Base-by-base conservation (phyloP, 306 rosid species). In the Fragaria ananassa region DNA sequence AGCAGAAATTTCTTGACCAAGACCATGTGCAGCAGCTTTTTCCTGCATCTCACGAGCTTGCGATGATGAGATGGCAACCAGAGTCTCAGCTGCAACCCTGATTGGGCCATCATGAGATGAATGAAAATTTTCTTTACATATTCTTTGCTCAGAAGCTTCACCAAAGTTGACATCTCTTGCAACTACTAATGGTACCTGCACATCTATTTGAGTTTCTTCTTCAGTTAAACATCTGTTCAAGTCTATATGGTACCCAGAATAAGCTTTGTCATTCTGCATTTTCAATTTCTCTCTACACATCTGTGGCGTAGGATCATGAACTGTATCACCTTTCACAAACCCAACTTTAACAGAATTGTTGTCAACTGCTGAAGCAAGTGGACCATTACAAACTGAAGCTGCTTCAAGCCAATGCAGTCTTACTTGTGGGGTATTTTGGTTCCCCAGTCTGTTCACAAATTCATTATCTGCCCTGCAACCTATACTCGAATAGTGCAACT, bases 181-280 rank as follows among this genome's bases (percentile, higher is more conserved):
- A 3, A 81, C 79, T 75, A 61, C 45, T 35, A 81, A 78, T 6
- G 89, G 91, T 74, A 87, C 89, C 84, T 95, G 97, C 51, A 92
- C 81, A 87, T 90, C 96, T 81, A 90, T 68, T 71, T 82, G 81
- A 69, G 70, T 85, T 86, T 95, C 97, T 57, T 90, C 93, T 58
- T 90, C 97, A 65, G 76, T 75, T 78, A 87, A 58, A 77, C 91
- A 80, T 79, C 80, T 79, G 83, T 95, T 95, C 79, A 95, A 85
- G 86, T 95, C 99, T 79, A 95, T 84, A 50, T 75, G 86, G 68
- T 79, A 79, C 81, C 86, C 79, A 19, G 81, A 74, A 19, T 29
- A 57, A 78, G 79, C 71, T 77, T 65, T 82, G 61, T 67, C 78
- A 50, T 80, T 75, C 68, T 76, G 81, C 29, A 57, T 45, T 53